Conservation (phyloP, 257 asterid genomes). For the Solanum ahanhuiri region DNA sequence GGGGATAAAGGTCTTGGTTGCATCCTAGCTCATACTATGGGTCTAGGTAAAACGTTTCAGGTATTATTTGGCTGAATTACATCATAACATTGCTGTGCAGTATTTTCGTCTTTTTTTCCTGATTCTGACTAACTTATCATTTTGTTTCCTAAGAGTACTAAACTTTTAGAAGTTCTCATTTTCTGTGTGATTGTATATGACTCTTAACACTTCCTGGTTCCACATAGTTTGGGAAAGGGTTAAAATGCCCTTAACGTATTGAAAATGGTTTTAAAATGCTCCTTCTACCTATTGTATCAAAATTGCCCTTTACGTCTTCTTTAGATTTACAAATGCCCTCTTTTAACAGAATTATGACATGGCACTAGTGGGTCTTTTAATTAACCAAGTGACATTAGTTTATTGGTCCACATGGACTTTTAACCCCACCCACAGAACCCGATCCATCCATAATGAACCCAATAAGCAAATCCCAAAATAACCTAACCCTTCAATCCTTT, state of each 20-base stretch:
- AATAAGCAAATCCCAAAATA: neutral
- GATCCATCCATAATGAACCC: neutral
- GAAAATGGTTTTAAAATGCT: neutral
- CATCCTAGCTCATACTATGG: constrained; percentile 99
- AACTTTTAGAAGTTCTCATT: neutral
- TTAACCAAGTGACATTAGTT: neutral
- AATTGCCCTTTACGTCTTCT: neutral
- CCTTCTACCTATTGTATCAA: neutral
- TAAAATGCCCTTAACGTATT: neutral
- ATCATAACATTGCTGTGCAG: neutral
- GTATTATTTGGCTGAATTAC: constrained; percentile 27
- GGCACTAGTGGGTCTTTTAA: neutral
- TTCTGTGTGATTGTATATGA: neutral
- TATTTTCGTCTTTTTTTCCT: neutral
- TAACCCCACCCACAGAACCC: neutral
- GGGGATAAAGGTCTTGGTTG: constrained; percentile 98
- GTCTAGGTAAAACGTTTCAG: constrained; percentile 97
- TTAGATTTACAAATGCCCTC: neutral
- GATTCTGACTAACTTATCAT: neutral
- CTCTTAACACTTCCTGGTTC: neutral
- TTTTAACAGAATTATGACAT: neutral
- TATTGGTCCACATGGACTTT: neutral
- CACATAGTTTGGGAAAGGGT: neutral
- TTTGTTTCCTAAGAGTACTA: neutral
- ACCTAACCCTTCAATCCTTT: neutral